These are phyloP conservation scores for Mitragyna speciosa DNA, from an alignment of 257 asterid genomes.

Conservation along the genomic window DNA sequence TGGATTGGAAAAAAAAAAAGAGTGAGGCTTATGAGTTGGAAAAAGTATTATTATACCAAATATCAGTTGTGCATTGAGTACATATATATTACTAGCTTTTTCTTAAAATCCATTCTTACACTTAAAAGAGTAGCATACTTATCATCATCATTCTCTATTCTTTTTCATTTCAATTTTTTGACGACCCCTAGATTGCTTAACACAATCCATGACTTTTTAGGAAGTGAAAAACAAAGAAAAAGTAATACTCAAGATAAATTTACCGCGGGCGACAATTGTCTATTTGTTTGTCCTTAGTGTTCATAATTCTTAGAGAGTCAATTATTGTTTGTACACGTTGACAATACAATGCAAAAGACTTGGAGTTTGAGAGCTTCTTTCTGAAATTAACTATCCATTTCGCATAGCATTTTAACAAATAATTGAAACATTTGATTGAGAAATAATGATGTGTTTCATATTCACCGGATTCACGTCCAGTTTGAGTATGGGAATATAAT, in stretches of 20 bases:
- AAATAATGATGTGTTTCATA: background rate
- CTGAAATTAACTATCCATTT: background rate
- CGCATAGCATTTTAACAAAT: background rate
- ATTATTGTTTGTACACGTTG: background rate
- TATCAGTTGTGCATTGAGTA: background rate
- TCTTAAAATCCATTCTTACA: background rate
- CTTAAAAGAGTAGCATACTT: background rate
- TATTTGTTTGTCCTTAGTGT: background rate
- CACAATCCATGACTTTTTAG: background rate
- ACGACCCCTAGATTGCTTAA: background rate
- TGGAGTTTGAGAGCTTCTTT: background rate
- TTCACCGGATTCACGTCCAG: background rate
- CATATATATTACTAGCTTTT: conserved; percentile 7
- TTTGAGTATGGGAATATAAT: background rate
- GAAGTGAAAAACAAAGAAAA: background rate
- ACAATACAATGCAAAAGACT: background rate
- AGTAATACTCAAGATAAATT: too few relatives aligned
- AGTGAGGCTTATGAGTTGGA: background rate
- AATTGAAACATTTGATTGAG: background rate
- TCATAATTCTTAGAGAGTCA: background rate
- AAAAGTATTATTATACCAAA: background rate
- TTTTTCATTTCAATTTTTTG: conserved; percentile 1
- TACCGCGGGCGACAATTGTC: too few relatives aligned
- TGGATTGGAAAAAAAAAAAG: background rate
- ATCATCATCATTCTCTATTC: background rate